Evolutionary conservation across 345 rosid species (phyloP).

Genomic region (Viola odorata): DNA sequence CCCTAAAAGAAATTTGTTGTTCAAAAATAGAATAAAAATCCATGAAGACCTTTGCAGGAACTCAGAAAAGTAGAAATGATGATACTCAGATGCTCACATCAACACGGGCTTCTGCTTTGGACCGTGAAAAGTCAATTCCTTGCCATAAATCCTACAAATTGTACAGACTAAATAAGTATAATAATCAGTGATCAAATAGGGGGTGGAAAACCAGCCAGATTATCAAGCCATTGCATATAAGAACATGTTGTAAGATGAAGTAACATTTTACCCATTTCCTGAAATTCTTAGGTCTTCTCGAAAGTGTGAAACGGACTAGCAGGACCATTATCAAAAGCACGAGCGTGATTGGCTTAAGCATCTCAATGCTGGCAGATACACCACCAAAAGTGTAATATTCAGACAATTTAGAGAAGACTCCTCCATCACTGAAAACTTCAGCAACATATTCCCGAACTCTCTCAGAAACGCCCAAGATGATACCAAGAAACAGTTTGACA

Average conservation of each 20-base stretch:
- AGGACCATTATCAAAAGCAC: constrained; percentile 84
- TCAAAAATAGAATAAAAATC: constrained; percentile 14
- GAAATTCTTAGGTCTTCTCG: constrained; percentile 93
- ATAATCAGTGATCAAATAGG: not conserved
- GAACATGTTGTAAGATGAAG: constrained; percentile 10
- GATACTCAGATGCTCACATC: constrained; percentile 51
- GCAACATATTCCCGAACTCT: constrained; percentile 52
- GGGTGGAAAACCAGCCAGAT: not conserved
- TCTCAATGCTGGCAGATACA: constrained; percentile 68
- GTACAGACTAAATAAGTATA: constrained; percentile 12
- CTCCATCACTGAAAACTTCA: constrained; percentile 62
- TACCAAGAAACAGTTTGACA: constrained; percentile 51
- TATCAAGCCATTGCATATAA: constrained; percentile 2
- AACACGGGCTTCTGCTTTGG: constrained; percentile 99
- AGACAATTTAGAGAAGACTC: constrained; percentile 52
- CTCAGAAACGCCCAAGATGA: constrained; percentile 52
- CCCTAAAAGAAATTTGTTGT: constrained; percentile 44
- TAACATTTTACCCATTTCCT: constrained; percentile 73
- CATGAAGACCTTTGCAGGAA: constrained; percentile 7
- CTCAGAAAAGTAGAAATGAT: constrained; percentile 1
- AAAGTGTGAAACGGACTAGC: constrained; percentile 82
- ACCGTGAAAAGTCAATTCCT: constrained; percentile 92
- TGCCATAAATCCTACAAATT: constrained; percentile 82
- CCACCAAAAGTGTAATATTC: constrained; percentile 75
- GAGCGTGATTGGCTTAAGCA: constrained; percentile 63